Base-by-base conservation (phyloP, 2,329 filamentous ascomycete genomes). In the Neofusicoccum umdonicola region DNA sequence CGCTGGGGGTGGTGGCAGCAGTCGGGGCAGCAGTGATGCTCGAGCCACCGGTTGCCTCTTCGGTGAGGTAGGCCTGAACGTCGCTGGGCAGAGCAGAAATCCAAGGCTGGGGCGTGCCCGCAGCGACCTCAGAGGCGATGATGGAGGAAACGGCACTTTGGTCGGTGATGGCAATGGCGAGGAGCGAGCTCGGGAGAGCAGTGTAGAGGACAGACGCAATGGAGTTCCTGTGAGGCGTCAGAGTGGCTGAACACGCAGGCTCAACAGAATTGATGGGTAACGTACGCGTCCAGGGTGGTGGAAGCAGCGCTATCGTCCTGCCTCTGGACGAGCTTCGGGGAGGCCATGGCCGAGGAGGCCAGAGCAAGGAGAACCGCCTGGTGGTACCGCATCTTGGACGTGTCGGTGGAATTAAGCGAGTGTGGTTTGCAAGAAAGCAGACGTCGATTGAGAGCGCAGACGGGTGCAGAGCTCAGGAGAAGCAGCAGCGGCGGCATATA, bases 1-100 rank as follows among this genome's bases (percentile, higher is more conserved):
- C 39, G 42, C 35, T n/a, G 12, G 44, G 45, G 60, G 62, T 64
- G 27, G 62, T 67, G 27, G 67, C 62, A 4, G 73, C 71, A 47
- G 63, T 47, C 4, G 63, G 37, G 19, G 56, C 56, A n/a, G 56
- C 39, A 22, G 63, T 65, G 27, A 47, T 31, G 19, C 39, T 52
- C 4, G 50, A 50, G 22, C 39, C 61, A 5, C 35, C 39, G 8
- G 56, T 37, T 8, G 63, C 67, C 27, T 68, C 66, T 47, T 13
- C 39, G 19, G 37, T 70, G 51, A 83, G 73, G 66, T 78, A 77
- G 51, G 71, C 77, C 74, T 82, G 76, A 52, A 83, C 75, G 63
- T 80, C 78, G 50, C 74, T 69, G 6, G 81, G 81, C 3, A 83
- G 76, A 8, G 77, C 74, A 8, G 74, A 70, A 72, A 80, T 82